Evolutionary conservation across 164 flowering plant genomes (phyloP).

Genomic region (Berberis thunbergii): DNA sequence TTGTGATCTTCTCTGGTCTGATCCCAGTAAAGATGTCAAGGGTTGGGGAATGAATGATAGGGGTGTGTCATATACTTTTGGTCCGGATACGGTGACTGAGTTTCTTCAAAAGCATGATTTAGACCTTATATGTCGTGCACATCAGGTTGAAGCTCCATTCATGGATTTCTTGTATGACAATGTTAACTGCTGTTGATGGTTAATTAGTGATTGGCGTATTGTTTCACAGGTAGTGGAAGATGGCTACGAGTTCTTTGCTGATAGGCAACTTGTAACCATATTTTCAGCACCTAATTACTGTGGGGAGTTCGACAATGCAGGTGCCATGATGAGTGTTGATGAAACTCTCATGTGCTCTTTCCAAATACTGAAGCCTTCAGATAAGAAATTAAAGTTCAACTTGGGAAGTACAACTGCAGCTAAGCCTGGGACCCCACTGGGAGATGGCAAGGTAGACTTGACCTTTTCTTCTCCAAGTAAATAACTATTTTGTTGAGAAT

Average conservation of each 20-base stretch:
- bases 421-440: constrained; percentile 36
- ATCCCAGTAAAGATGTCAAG: constrained; percentile 44
- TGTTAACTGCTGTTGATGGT: neutral
- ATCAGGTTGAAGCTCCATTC: constrained; percentile 35
- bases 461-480: neutral
- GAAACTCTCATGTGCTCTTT: constrained; percentile 84
- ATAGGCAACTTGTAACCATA: constrained; percentile 75
- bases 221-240: constrained; percentile 30
- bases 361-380: constrained; percentile 59
- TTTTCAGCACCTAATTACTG: constrained; percentile 89
- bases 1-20: constrained; percentile 61
- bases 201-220: neutral
- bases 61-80: constrained; percentile 60
- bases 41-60: constrained; percentile 71
- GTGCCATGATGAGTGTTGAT: constrained; percentile 96
- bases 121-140: constrained; percentile 60
- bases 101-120: constrained; percentile 56
- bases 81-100: constrained; percentile 47
- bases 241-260: constrained; percentile 41
- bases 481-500: neutral
- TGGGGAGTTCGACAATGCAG: constrained; percentile 86
- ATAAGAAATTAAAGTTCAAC: constrained; percentile 36
- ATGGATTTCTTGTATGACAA: neutral
- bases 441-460: constrained; percentile 26
- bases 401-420: constrained; percentile 42